Evolutionary conservation across 164 flowering plant species (phyloP).

Genomic region (Vitis rupestris): DNA sequence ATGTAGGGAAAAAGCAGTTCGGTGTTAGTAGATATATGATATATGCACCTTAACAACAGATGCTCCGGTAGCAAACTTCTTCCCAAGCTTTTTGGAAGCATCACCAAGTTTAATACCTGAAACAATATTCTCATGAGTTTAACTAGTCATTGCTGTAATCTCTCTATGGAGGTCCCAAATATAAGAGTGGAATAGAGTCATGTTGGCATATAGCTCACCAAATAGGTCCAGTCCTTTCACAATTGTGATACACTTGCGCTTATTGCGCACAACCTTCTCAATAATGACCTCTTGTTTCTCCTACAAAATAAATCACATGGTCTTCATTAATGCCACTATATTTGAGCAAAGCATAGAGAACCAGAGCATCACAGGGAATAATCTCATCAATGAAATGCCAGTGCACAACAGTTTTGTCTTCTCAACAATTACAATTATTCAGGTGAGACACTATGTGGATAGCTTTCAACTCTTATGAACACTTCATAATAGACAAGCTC

Average conservation of each 20-base stretch:
- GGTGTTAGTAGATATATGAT: no score
- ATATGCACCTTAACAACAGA: conserved; percentile 87
- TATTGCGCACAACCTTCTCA: conserved; percentile 84
- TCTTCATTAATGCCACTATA: no score
- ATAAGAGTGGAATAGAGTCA: background rate
- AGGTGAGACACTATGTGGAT: no score
- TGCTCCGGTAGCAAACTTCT: conserved; percentile 98
- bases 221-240: conserved; percentile 88
- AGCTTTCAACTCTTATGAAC: no score
- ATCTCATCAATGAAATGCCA: no score
- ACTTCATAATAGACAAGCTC: no score
- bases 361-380: no score
- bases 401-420: no score
- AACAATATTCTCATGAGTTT: conserved; percentile 1
- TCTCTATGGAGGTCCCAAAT: background rate
- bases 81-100: conserved; percentile 97
- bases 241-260: conserved; percentile 78
- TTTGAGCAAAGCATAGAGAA: no score
- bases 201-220: conserved; percentile 45
- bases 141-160: no score
- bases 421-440: no score
- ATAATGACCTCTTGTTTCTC: conserved; percentile 81
- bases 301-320: conserved; percentile 28
- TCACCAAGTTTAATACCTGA: conserved; percentile 94
- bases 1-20: background rate